Conservation (phyloP, 2,329 filamentous ascomycete genomes). For the Fusarium sororula region DNA sequence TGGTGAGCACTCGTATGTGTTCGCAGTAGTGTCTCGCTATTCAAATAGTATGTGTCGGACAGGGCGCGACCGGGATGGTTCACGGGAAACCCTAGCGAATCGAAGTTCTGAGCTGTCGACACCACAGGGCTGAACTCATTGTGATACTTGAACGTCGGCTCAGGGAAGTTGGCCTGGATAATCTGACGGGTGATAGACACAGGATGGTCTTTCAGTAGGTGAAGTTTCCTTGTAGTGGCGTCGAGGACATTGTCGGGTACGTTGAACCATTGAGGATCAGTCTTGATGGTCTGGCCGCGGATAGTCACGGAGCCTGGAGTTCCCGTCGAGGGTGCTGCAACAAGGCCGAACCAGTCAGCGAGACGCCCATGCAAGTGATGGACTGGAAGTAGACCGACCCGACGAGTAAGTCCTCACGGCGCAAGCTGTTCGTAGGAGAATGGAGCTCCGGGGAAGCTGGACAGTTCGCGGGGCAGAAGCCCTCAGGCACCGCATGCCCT, state of each 20-base stretch:
- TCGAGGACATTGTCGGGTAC: slow-evolving; percentile 77
- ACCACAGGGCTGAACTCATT: slow-evolving; percentile 86
- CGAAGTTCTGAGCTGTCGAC: slow-evolving; percentile 88
- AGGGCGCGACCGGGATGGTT: slow-evolving; percentile 88
- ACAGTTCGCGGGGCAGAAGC: slow-evolving; percentile 37
- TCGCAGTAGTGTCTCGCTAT: slow-evolving; percentile 81
- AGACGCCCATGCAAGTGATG: slow-evolving; percentile 18
- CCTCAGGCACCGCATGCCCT: slow-evolving; percentile 43
- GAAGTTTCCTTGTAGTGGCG: slow-evolving; percentile 80
- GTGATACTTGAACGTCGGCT: slow-evolving; percentile 77
- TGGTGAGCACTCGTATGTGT: slow-evolving; percentile 97
- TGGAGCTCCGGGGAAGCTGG: slow-evolving; percentile 37
- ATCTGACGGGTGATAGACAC: slow-evolving; percentile 89
- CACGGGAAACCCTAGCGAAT: slow-evolving; percentile 89
- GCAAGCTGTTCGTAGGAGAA: slow-evolving; percentile 35
- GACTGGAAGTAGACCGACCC: slow-evolving; percentile 33
- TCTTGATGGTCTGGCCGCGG: slow-evolving; percentile 64
- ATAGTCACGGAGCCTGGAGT: slow-evolving; percentile 59
- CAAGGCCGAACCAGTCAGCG: slow-evolving; percentile 32
- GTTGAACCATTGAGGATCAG: slow-evolving; percentile 84
- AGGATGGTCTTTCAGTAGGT: slow-evolving; percentile 90
- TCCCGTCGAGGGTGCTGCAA: slow-evolving; percentile 36
- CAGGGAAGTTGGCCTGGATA: slow-evolving; percentile 88
- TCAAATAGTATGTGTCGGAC: slow-evolving; percentile 97
- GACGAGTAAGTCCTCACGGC: slow-evolving; percentile 39